Evolutionary conservation across 495 filamentous ascomycete species (phyloP).

Genomic region (Lasiosphaeris hirsuta): DNA sequence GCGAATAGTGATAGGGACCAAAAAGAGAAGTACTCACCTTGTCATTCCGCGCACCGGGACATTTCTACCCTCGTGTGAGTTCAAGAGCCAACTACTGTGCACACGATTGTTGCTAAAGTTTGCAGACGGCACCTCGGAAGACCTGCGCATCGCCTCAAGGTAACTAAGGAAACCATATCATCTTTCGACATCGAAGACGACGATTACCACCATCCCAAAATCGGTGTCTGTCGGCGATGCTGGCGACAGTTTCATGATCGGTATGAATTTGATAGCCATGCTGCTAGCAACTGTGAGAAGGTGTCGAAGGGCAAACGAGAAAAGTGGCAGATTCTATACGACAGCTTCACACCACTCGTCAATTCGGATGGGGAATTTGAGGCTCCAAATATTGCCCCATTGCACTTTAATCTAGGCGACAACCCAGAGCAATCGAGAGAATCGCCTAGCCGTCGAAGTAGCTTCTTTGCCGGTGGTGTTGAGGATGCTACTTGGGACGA

Average conservation of each 20-base stretch:
- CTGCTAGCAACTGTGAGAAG: constrained; percentile 21
- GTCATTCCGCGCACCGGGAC: constrained; percentile 34
- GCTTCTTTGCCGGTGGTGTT: not conserved
- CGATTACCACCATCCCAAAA: constrained; percentile 23
- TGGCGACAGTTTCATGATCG: constrained; percentile 26
- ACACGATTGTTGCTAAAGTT: constrained; percentile 5
- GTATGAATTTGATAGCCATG: constrained; percentile 22
- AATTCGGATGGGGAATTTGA: not conserved
- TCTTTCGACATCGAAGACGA: constrained; percentile 31
- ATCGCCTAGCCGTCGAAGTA: constrained; percentile 3
- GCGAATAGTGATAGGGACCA: constrained; percentile 26
- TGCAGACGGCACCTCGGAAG: constrained; percentile 30
- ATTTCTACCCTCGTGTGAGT: constrained; percentile 37
- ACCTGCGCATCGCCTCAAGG: constrained; percentile 30
- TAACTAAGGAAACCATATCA: constrained; percentile 26
- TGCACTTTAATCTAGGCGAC: not conserved
- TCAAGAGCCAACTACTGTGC: not conserved
- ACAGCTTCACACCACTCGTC: constrained; percentile 29
- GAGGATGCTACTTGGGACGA: not conserved
- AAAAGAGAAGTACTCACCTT: constrained; percentile 31
- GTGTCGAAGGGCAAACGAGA: constrained; percentile 35
- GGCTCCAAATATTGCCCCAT: not conserved
- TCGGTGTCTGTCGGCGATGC: constrained; percentile 31
- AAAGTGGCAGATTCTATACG: constrained; percentile 31
- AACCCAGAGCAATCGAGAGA: constrained; percentile 9